Conservation (phyloP, 176 grass and related monocot species). For the Oryza coarctata region DNA sequence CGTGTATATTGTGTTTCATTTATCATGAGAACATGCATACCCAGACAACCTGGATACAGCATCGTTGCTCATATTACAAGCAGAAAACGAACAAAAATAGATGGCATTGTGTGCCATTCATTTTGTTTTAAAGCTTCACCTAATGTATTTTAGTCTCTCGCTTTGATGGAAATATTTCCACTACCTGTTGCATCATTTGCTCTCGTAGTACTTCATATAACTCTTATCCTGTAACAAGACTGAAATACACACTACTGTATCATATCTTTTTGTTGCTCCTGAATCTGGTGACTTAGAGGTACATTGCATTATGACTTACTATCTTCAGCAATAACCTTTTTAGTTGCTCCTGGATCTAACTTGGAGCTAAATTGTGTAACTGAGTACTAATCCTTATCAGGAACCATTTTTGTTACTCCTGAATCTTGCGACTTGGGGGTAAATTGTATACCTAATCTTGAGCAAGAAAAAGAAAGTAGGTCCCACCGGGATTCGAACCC, state of each 20-base stretch:
- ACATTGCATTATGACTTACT: no score
- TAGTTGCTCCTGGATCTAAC: not conserved
- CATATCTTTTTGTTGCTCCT: not conserved
- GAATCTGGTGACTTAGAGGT: not conserved
- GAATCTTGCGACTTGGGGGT: not conserved
- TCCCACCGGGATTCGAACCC: conserved; percentile 91
- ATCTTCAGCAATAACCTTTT: not conserved
- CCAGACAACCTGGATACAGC: not conserved
- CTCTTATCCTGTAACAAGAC: not conserved
- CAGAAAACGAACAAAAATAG: not conserved
- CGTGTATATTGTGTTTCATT: conserved; percentile 4
- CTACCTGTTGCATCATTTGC: not conserved
- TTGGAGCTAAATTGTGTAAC: not conserved
- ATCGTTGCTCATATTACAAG: conserved; percentile 22
- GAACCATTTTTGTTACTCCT: not conserved
- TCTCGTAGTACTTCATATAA: not conserved
- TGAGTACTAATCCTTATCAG: not conserved
- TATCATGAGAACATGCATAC: not conserved
- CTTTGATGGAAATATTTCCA: not conserved
- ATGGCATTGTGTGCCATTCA: not conserved
- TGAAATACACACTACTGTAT: not conserved
- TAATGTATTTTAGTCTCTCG: not conserved
- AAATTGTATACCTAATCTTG: not conserved
- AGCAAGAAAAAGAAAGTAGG: not conserved
- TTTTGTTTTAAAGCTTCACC: not conserved